Conservation (phyloP, 208 protist genomes). For the Wallacemonas sp. region DNA sequence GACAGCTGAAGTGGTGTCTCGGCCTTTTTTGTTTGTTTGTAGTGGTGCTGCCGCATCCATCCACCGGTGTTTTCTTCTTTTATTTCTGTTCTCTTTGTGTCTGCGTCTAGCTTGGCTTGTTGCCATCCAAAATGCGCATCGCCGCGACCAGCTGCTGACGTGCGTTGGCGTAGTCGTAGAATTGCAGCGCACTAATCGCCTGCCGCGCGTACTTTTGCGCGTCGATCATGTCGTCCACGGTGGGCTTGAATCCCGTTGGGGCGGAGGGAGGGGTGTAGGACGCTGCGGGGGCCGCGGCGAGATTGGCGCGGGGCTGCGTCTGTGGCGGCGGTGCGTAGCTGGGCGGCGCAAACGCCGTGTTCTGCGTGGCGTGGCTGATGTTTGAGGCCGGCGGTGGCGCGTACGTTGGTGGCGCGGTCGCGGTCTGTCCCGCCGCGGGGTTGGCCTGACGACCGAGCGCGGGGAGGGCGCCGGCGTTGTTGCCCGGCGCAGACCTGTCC, state of each 20-base stretch:
- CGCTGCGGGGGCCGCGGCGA: background rate
- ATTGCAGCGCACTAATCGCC: constrained; percentile 78
- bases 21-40: background rate
- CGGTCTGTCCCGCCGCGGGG: no score
- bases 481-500: background rate
- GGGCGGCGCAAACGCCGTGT: constrained; percentile 1
- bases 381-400: constrained; percentile 1
- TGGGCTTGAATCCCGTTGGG: constrained; percentile 23
- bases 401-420: background rate
- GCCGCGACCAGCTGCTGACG: constrained; percentile 50
- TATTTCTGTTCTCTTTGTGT: background rate
- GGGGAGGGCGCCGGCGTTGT: background rate
- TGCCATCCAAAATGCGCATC: constrained; percentile 40
- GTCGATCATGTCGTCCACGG: constrained; percentile 75
- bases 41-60: background rate
- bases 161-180: constrained; percentile 71
- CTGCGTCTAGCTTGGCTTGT: background rate
- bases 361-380: background rate
- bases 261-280: background rate
- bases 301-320: background rate
- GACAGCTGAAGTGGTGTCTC: no score
- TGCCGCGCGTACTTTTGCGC: constrained; percentile 75
- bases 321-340: constrained; percentile 9
- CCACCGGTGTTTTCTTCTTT: background rate
- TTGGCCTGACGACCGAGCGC: background rate